These are phyloP conservation scores for Huntiella bhutanensis DNA, from an alignment of 2,329 filamentous ascomycete genomes.

Conservation along the genomic window DNA sequence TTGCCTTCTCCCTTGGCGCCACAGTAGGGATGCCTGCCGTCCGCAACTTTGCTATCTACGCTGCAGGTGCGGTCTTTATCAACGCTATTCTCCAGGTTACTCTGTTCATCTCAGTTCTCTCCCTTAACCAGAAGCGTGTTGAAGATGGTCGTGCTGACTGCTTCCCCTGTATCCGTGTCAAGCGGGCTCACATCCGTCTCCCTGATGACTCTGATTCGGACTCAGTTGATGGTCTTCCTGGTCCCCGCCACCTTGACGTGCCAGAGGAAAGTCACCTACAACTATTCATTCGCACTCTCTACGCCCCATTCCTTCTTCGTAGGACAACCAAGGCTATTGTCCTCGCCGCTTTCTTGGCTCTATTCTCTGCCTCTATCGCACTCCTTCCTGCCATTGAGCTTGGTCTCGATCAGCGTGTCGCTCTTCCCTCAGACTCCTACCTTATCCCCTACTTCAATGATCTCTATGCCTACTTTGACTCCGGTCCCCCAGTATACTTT, in stretches of 20 bases:
- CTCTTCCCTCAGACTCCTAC: conserved; percentile 84
- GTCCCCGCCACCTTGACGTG: conserved; percentile 27
- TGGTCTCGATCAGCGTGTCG: conserved; percentile 84
- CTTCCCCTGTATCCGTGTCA: conserved; percentile 72
- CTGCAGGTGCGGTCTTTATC: conserved; percentile 87
- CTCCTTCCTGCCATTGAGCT: conserved; percentile 70
- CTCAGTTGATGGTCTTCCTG: too few species aligned
- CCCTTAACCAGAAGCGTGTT: conserved; percentile 77
- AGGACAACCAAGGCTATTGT: conserved; percentile 63
- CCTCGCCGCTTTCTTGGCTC: conserved; percentile 62
- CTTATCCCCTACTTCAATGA: conserved; percentile 94
- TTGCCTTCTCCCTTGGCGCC: conserved; percentile 78
- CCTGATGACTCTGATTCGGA: conserved; percentile 22
- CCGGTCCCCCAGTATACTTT: conserved; percentile 90
- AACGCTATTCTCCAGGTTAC: conserved; percentile 95
- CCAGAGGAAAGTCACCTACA: conserved; percentile 73
- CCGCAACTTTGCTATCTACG: conserved; percentile 91
- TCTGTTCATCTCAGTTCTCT: conserved; percentile 83
- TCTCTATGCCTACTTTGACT: conserved; percentile 77
- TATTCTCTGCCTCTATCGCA: conserved; percentile 72
- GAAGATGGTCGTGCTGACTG: conserved; percentile 82
- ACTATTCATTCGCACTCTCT: conserved; percentile 73
- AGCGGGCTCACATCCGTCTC: conserved; percentile 50
- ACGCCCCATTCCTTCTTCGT: conserved; percentile 64
- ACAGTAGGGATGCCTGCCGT: conserved; percentile 97